Conservation (phyloP, 1,139 yeast species). For the Pneumocystis jirovecii region DNA sequence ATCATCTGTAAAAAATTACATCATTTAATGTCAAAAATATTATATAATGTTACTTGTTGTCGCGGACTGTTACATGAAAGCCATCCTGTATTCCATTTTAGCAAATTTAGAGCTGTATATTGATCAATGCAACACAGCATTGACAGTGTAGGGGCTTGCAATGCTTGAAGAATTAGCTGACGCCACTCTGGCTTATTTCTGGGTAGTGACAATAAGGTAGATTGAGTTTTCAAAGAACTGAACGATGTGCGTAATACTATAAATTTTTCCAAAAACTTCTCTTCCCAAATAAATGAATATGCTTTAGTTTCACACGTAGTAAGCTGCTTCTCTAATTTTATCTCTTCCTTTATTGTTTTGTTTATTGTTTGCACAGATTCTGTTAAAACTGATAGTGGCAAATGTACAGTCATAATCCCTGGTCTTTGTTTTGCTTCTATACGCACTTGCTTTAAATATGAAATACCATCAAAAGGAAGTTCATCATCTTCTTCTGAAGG, state of each 20-base stretch:
- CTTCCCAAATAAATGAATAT: constrained; percentile 9
- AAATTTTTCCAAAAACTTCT: background rate
- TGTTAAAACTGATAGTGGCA: background rate
- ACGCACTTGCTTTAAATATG: constrained; percentile 16
- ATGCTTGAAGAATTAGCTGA: constrained; percentile 10
- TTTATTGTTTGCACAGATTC: background rate
- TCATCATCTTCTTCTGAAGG: constrained; percentile 4
- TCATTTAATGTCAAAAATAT: constrained; percentile 19
- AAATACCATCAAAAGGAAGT: constrained; percentile 14
- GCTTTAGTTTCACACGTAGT: constrained; percentile 3
- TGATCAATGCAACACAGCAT: constrained; percentile 7
- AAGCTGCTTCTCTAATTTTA: background rate
- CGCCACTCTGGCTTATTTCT: constrained; percentile 19
- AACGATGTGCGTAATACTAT: background rate
- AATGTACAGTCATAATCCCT: background rate
- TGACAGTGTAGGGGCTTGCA: constrained; percentile 8
- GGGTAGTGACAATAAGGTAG: constrained; percentile 15
- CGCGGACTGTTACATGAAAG: constrained; percentile 16
- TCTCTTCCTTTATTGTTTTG: background rate
- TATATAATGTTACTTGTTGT: constrained; percentile 18
- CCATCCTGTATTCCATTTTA: constrained; percentile 8
- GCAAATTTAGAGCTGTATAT: constrained; percentile 7
- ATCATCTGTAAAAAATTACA: constrained; percentile 16
- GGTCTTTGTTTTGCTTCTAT: constrained; percentile 8
- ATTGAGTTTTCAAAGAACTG: background rate